phyloP scores from a whole-genome alignment of 78 protist genomes.

The Speleostelium caveatum region DNA sequence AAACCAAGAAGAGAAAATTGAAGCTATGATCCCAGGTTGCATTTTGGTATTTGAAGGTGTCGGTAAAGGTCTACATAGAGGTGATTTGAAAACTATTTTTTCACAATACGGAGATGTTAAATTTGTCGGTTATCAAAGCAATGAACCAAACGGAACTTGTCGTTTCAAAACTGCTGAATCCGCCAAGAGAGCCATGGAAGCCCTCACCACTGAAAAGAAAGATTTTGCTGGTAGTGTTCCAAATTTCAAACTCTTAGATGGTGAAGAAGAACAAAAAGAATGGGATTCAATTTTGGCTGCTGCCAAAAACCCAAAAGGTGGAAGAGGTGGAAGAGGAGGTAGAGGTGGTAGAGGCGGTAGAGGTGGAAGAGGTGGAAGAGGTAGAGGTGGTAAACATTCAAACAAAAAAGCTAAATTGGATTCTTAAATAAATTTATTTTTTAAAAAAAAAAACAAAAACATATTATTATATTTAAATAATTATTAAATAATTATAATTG shows the following conservation, averaged over 20 bases:
- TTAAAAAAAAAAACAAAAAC: no score
- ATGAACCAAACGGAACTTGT: neutral
- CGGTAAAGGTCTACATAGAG: conserved; percentile 3
- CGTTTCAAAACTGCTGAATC: conserved; percentile 42
- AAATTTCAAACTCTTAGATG: conserved; percentile 3
- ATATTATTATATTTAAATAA: no score
- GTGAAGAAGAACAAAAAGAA: conserved; percentile 60
- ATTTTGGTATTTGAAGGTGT: conserved; percentile 14
- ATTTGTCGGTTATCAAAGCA: neutral
- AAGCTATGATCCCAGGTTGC: conserved; percentile 19
- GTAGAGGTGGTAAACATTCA: conserved; percentile 14
- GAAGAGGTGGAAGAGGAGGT: neutral
- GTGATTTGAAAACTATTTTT: conserved; percentile 9
- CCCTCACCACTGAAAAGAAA: conserved; percentile 23
- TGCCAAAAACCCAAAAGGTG: neutral
- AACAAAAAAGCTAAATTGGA: conserved; percentile 2
- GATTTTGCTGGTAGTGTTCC: conserved; percentile 57
- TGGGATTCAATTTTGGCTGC: conserved; percentile 16
- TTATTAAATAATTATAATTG: no score
- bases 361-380: neutral
- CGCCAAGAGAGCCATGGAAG: conserved; percentile 19
- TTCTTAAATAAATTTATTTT: no score
- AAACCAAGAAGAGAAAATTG: neutral
- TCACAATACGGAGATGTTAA: conserved; percentile 42
- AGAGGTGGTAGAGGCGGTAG: conserved; percentile 1